Evolutionary conservation across 495 filamentous ascomycete species (phyloP), one percentile per base, ranked within the genome.

Genomic region (Aspergillus cristatus): DNA sequence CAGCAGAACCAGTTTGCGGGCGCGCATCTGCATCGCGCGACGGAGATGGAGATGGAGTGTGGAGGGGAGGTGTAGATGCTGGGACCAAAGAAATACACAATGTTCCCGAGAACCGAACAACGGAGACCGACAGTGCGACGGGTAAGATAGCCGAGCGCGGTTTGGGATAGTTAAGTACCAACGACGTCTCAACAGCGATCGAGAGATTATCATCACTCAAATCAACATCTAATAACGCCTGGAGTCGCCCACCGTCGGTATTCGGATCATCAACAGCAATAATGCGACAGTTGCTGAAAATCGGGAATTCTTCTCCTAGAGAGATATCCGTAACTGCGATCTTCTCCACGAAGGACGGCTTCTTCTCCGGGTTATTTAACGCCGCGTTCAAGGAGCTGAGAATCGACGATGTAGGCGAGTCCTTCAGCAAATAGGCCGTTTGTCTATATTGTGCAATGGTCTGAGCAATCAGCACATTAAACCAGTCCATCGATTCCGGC

Each of bases 401-500:
- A 15, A 98, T 88, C 6, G 91, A 93, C 3, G 63, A 62, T 10
- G 67, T 63, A n/a, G 65, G 65, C 6, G 62, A 63, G 50, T 86
- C 84, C 52, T 95, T 88, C 36, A 86, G 77, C 18, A 84, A 73
- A 20, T 75, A 72, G 16, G 91, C 91, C 50, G 96, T 93, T 42
- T 81, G 78, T 34, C 91, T 74, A 53, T 97, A 88, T 53, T 97
- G 93, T 2, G 93, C 90, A 36, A 98, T 89, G 0, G 93, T 93
- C 65, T 98, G 91, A 6, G 91, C 93, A 37, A 97, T 80, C 39
- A 98, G 71, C 16, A 98, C 91, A 58, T 98, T 98, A 71, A 98
- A 97, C 91, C 91, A 98, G 56, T 98, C 91, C 46, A 98, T 65
- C n/a, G 81, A 87, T 62, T 98, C 91, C n/a, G 91, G 93, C 58